phyloP scores from a whole-genome alignment of 495 filamentous ascomycete species.

The Penicillium taxi region DNA sequence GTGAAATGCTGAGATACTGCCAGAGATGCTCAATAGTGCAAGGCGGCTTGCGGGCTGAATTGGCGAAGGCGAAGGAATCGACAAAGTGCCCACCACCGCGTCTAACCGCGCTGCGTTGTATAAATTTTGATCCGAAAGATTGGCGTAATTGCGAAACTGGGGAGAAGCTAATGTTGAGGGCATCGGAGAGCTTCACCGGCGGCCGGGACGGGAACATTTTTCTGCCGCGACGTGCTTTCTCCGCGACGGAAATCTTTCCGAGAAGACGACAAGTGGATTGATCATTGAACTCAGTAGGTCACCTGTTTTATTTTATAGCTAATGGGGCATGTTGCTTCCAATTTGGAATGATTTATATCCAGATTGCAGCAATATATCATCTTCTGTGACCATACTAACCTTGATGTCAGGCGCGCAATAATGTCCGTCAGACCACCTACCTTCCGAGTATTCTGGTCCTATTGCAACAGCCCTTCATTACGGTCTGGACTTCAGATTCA shows the following conservation, averaged over 20 bases:
- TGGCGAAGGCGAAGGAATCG: conserved; percentile 20
- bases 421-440: conserved; percentile 28
- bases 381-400: conserved; percentile 7
- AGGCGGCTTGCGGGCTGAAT: conserved; percentile 16
- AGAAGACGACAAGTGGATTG: conserved; percentile 16
- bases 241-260: conserved; percentile 18
- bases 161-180: conserved; percentile 29
- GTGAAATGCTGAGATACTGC: conserved; percentile 6
- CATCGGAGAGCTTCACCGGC: conserved; percentile 40
- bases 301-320: not conserved
- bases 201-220: conserved; percentile 42
- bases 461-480: conserved; percentile 15
- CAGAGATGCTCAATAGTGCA: conserved; percentile 9
- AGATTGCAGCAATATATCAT: not conserved
- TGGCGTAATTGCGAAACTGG: conserved; percentile 9
- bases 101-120: conserved; percentile 12
- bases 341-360: not conserved
- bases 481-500: conserved; percentile 9
- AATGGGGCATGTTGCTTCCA: not conserved
- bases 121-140: conserved; percentile 5
- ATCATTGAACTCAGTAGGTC: conserved; percentile 10
- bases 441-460: conserved; percentile 22
- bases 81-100: conserved; percentile 28
- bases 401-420: conserved; percentile 11
- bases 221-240: conserved; percentile 31